phyloP scores from a whole-genome alignment of 495 filamentous ascomycete species.

The Penicillium goetzii region DNA sequence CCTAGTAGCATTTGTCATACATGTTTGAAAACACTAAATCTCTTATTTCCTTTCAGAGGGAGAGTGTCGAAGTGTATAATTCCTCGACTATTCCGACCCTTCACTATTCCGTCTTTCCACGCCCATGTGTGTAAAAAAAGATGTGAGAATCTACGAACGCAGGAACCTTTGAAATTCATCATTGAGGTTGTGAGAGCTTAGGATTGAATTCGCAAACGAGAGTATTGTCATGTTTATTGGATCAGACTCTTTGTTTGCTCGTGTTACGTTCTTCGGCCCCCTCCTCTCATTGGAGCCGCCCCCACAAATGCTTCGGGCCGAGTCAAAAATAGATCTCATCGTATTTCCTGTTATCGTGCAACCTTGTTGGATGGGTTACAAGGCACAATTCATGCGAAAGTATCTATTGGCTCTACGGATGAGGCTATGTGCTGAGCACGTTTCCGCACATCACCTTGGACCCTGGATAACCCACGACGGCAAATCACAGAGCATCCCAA shows the following conservation, averaged over 20 bases:
- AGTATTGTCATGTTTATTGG: neutral
- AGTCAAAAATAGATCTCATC: conserved; percentile 6
- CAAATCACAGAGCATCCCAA: neutral
- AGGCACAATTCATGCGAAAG: neutral
- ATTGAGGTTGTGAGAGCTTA: neutral
- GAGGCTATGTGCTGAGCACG: neutral
- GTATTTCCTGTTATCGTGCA: neutral
- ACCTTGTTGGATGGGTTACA: neutral
- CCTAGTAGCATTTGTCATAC: too few species aligned
- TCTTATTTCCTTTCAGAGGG: too few species aligned
- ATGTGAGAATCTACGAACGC: neutral
- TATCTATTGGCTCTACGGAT: neutral
- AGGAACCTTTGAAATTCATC: neutral
- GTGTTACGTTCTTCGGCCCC: neutral
- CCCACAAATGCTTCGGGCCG: conserved; percentile 1
- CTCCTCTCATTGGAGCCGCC: neutral
- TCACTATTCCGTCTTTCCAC: neutral
- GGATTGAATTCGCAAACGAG: neutral
- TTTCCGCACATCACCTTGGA: neutral
- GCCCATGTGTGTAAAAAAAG: neutral
- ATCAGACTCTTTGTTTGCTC: neutral
- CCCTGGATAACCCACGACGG: neutral
- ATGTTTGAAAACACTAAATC: too few species aligned
- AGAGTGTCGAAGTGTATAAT: too few species aligned
- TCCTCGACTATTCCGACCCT: neutral